Evolutionary conservation across 2,329 filamentous ascomycete genomes (phyloP).

Genomic region (Pseudogymnoascus sp.): DNA sequence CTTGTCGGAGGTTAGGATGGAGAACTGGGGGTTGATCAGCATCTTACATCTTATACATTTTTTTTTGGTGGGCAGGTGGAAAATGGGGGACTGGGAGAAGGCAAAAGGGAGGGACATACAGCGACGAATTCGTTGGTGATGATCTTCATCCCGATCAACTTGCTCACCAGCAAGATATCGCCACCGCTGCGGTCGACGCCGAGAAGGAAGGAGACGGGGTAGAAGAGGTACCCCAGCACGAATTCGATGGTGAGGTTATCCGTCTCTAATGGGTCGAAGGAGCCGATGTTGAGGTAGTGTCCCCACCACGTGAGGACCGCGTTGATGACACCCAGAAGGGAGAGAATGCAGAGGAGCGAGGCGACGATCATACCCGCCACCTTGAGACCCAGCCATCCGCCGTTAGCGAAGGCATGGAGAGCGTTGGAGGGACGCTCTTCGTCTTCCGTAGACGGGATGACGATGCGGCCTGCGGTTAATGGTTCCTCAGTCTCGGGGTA

Average conservation of each 20-base stretch:
- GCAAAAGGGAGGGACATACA: constrained; percentile 13
- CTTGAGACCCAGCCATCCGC: constrained; percentile 78
- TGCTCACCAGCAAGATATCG: constrained; percentile 61
- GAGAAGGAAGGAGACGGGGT: constrained; percentile 71
- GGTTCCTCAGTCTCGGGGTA: constrained; percentile 85
- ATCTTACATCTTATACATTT: not conserved
- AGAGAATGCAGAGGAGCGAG: constrained; percentile 76
- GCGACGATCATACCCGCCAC: constrained; percentile 76
- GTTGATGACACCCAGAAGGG: constrained; percentile 65
- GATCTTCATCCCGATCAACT: constrained; percentile 78
- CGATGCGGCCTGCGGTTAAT: constrained; percentile 70
- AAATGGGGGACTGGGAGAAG: not conserved
- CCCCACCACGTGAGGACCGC: constrained; percentile 80
- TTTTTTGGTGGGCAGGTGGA: not conserved
- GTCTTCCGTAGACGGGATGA: constrained; percentile 61
- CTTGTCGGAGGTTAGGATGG: constrained; percentile 40
- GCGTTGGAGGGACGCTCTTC: constrained; percentile 70
- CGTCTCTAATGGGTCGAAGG: constrained; percentile 35
- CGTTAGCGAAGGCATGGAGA: constrained; percentile 77
- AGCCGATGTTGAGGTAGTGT: constrained; percentile 62
- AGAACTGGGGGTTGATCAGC: constrained; percentile 17
- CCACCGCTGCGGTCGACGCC: constrained; percentile 57
- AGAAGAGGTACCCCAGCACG: constrained; percentile 70
- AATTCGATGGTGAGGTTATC: constrained; percentile 61
- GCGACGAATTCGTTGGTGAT: constrained; percentile 47